phyloP scores from a whole-genome alignment of 805 yeast genomes.

The Lipomyces spencermartinsiae region DNA sequence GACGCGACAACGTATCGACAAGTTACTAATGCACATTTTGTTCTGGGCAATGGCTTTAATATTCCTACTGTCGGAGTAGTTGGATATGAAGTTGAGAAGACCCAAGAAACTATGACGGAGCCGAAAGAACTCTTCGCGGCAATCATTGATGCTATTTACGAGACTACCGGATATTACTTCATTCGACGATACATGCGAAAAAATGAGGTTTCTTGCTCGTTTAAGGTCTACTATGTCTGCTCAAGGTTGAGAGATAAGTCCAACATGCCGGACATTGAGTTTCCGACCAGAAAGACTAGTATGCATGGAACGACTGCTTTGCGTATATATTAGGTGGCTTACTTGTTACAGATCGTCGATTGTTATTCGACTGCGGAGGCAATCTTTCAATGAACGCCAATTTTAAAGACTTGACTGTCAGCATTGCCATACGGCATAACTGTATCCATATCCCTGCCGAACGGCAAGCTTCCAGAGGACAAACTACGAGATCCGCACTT shows the following conservation, averaged over 20 bases:
- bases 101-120: conserved; percentile 10
- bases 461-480: no score
- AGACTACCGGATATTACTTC: conserved; percentile 23
- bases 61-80: conserved; percentile 16
- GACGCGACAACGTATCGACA: conserved; percentile 5
- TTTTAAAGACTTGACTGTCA: no score
- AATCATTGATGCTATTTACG: conserved; percentile 22
- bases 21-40: conserved; percentile 15
- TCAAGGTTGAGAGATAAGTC: conserved; percentile 16
- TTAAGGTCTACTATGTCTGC: conserved; percentile 25
- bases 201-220: conserved; percentile 11
- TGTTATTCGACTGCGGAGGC: no score
- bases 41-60: conserved; percentile 3
- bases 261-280: no score
- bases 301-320: no score
- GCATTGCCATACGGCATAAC: no score
- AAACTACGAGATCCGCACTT: no score
- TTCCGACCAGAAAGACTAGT: no score
- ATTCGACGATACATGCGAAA: conserved; percentile 21
- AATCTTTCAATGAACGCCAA: no score
- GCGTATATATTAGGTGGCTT: no score
- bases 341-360: no score
- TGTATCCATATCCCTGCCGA: no score
- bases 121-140: conserved; percentile 24
- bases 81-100: conserved; percentile 1